Evolutionary conservation across 352 stramenopile species (phyloP), one percentile per base, ranked within the genome.

Genomic region (Aphanomyces astaci): DNA sequence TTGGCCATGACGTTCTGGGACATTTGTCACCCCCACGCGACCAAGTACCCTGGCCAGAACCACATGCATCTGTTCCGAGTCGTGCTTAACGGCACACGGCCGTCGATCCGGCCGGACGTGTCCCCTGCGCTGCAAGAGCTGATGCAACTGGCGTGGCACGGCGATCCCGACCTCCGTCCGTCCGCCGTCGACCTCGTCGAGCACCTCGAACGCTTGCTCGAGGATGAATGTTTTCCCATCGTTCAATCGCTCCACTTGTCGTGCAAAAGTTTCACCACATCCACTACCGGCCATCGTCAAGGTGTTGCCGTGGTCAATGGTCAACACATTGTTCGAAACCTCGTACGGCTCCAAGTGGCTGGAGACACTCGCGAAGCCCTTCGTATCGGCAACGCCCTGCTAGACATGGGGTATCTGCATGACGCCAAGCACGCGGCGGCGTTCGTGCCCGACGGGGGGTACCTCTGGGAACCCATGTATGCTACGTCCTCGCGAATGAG

Each of bases 1-100:
- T 65, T 94, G 24, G 84, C 72, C 17, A 84, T 92, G 51, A 91
- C 82, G 17, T 79, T 94, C 68, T 92, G 84, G 81, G 80, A 92
- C 36, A 76, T 94, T n/a, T 45, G 88, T 4, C 59, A 88, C 59
- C 82, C 82, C 5, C 71, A 76, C 0, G 48, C 30, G 4, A 79
- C 81, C 22, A 88, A 87, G 62, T 89, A 77, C 45, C 76, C 78
- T 0, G 36, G 36, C 11, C 73, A 62, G 25, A 87, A 86, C 40
- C 80, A 81, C 22, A 71, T 89, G 60, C 49, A 76, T 7, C 66
- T 89, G 19, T 82, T 89, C 46, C 74, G 87, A 67, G 36, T 66
- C 2, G 81, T 89, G 0, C 55, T 86, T 2, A 75, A 72, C 39
- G 81, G 81, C 11, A 70, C 64, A 15, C 80, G 81, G 1, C 80